Percentiles rank a stretch among this genome's conserved stretches.
These are phyloP conservation scores for Saccharomyces cerevisiae DNA, from an alignment of 805 yeast genomes.

Conservation along the genomic window DNA sequence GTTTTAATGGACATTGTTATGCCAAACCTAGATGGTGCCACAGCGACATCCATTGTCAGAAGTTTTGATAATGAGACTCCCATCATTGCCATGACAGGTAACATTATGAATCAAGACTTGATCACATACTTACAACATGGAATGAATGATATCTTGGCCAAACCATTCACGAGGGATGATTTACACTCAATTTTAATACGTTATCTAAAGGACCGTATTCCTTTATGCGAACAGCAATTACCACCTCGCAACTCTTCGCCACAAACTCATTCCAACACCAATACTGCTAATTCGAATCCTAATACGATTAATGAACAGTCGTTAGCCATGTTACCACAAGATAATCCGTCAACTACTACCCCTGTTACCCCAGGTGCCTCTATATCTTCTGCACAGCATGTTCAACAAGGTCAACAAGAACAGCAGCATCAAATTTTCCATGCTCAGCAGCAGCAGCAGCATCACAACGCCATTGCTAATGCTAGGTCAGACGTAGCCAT, in stretches of 20 bases:
- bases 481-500: background rate
- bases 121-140: conserved; percentile 78
- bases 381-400: background rate
- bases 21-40: conserved; percentile 84
- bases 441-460: background rate
- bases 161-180: conserved; percentile 88
- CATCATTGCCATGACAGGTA: conserved; percentile 90
- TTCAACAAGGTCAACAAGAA: conserved; percentile 1
- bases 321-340: background rate
- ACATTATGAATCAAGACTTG: conserved; percentile 72
- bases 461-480: background rate
- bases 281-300: background rate
- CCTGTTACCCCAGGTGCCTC: background rate
- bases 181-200: conserved; percentile 70
- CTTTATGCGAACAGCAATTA: conserved; percentile 26
- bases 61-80: conserved; percentile 80
- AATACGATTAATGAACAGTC: background rate
- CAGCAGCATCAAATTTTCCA: conserved; percentile 1
- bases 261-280: conserved; percentile 1
- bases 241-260: conserved; percentile 4
- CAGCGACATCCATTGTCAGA: conserved; percentile 84
- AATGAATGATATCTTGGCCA: conserved; percentile 85
- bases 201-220: conserved; percentile 48
- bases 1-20: conserved; percentile 83
- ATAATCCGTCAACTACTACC: background rate